These are phyloP conservation scores for Lomentospora prolificans DNA, from an alignment of 2,329 filamentous ascomycete species.

Conservation along the genomic window DNA sequence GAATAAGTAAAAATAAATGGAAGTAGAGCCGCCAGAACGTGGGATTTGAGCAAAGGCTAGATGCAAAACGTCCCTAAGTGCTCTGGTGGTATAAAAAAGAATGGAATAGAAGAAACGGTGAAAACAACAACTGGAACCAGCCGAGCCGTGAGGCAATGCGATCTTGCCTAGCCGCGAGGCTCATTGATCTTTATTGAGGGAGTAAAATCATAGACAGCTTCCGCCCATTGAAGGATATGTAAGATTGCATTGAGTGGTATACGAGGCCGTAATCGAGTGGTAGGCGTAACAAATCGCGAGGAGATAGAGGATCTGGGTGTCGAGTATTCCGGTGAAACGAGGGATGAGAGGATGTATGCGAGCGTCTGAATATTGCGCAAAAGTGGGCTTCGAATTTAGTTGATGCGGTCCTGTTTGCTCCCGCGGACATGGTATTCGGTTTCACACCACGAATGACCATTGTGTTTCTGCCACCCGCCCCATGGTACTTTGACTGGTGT, in stretches of 20 bases:
- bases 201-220: not conserved
- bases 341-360: too few species aligned
- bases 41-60: not conserved
- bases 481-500: too few species aligned
- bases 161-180: slow-evolving; percentile 10
- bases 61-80: not conserved
- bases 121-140: slow-evolving; percentile 1
- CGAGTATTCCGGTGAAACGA: too few species aligned
- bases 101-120: not conserved
- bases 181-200: slow-evolving; percentile 6
- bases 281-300: too few species aligned
- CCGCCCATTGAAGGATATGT: slow-evolving; percentile 2
- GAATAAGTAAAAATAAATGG: not conserved
- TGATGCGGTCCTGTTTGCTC: slow-evolving; percentile 7
- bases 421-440: not conserved
- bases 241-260: not conserved
- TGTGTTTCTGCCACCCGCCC: not conserved
- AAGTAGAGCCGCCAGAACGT: not conserved
- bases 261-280: not conserved
- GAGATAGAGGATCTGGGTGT: too few species aligned
- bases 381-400: not conserved
- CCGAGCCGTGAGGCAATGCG: slow-evolving; percentile 9
- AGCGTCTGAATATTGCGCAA: not conserved
- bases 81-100: not conserved
- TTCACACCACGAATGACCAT: not conserved